Evolutionary conservation across 2,329 filamentous ascomycete genomes (phyloP).

Genomic region (Fusarium coicis): DNA sequence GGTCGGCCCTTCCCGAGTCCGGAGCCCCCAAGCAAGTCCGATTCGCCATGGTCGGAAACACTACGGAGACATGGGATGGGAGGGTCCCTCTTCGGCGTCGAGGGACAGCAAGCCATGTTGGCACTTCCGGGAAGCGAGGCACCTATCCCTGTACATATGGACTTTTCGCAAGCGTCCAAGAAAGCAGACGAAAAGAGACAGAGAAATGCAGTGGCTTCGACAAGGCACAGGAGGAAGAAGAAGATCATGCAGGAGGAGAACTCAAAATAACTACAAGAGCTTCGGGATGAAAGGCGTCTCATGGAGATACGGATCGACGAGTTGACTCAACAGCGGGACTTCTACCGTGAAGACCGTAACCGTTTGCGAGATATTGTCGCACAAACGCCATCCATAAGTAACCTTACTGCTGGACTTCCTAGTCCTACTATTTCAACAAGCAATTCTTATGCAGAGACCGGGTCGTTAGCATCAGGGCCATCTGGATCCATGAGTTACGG

Average conservation of each 20-base stretch:
- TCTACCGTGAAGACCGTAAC: slow-evolving; percentile 78
- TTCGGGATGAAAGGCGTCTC: slow-evolving; percentile 76
- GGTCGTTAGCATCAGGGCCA: slow-evolving; percentile 46
- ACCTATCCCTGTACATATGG: slow-evolving; percentile 72
- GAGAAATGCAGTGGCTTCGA: slow-evolving; percentile 86
- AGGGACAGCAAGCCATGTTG: slow-evolving; percentile 54
- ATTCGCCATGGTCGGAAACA: slow-evolving; percentile 48
- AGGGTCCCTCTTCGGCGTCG: slow-evolving; percentile 42
- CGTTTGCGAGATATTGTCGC: slow-evolving; percentile 74
- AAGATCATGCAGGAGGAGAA: slow-evolving; percentile 85
- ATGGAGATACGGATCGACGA: slow-evolving; percentile 65
- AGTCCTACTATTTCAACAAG: slow-evolving; percentile 58
- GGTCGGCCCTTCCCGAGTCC: slow-evolving; percentile 38
- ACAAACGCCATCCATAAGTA: slow-evolving; percentile 66
- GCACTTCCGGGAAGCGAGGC: slow-evolving; percentile 52
- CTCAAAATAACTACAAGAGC: slow-evolving; percentile 72
- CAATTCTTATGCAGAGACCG: slow-evolving; percentile 53
- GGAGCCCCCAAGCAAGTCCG: slow-evolving; percentile 35
- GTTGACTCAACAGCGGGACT: slow-evolving; percentile 63
- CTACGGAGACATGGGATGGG: slow-evolving; percentile 46
- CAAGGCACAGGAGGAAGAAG: slow-evolving; percentile 81
- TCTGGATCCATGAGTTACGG: slow-evolving; percentile 49
- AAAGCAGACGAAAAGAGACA: slow-evolving; percentile 87
- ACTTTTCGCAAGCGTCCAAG: slow-evolving; percentile 83
- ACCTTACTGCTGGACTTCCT: slow-evolving; percentile 63